A percentile compares a stretch with the other conserved stretches of the same genome.
Evolutionary conservation across 2,329 filamentous ascomycete genomes (phyloP).

Genomic region (Colletotrichum sidae): DNA sequence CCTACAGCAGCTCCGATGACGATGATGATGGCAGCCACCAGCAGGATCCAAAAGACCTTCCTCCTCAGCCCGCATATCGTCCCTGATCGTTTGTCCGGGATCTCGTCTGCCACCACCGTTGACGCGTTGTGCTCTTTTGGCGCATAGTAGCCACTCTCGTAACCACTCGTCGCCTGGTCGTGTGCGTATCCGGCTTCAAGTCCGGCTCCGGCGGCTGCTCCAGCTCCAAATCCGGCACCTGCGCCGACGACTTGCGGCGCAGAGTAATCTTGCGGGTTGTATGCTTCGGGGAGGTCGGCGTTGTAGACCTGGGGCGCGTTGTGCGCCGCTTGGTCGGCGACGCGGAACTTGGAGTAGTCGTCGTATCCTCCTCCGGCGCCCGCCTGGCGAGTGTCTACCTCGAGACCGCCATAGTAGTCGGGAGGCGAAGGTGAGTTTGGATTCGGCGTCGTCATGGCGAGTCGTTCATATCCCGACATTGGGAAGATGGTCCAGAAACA

Average conservation of each 20-base stretch:
- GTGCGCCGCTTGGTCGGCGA: constrained; percentile 11
- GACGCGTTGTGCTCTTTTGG: constrained; percentile 6
- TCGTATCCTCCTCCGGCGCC: constrained; percentile 9
- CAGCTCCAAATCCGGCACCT: neutral
- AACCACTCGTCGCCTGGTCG: neutral
- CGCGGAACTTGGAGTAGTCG: constrained; percentile 15
- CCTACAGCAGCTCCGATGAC: constrained; percentile 30
- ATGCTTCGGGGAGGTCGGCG: constrained; percentile 18
- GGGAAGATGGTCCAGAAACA: neutral
- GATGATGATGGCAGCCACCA: constrained; percentile 12
- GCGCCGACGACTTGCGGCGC: constrained; percentile 17
- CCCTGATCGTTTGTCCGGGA: neutral
- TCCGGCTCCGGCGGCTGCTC: neutral
- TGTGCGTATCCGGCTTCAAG: no score
- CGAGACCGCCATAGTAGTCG: constrained; percentile 28
- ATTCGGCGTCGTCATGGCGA: constrained; percentile 26
- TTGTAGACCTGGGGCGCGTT: constrained; percentile 21
- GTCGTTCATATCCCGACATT: constrained; percentile 13
- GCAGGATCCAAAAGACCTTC: constrained; percentile 34
- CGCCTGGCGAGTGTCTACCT: constrained; percentile 26
- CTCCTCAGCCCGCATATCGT: constrained; percentile 31
- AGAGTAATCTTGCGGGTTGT: constrained; percentile 13
- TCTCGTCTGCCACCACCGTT: constrained; percentile 6
- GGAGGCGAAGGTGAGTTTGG: constrained; percentile 3
- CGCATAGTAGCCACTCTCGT: constrained; percentile 16